Base-by-base conservation (phyloP, 2,329 filamentous ascomycete genomes). In the Pestalotiopsis sp. region DNA sequence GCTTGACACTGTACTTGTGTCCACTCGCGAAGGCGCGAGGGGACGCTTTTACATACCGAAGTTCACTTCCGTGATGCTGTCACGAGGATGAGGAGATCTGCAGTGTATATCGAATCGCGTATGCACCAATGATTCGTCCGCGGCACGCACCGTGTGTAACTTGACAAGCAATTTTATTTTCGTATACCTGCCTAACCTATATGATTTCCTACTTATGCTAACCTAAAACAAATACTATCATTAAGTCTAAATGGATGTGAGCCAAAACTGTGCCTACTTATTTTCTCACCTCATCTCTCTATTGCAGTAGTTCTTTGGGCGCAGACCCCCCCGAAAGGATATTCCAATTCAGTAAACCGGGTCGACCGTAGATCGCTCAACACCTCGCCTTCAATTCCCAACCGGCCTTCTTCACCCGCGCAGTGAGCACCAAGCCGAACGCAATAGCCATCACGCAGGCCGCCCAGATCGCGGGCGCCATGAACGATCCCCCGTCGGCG, bases 401-500 rank as follows among this genome's bases (percentile, higher is more conserved):
- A 2, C 76, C 75, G 6, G 64, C 74, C 49, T 67, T 72, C 12
- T 73, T 69, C 2, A 77, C 20, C 31, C 75, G 74, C 5, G 73
- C 71, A 11, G 68, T 60, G 7, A 67, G 59, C 7, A 78, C 72
- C 20, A 79, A 60, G 0, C 72, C 31, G 2, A 73, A 75, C 2
- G 74, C 75, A 1, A 80, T 23, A 0, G 76, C 62, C n/a, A 75
- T 78, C 27, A 76, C 75, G 4, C 71, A 58, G 0, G 75, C 79
- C 1, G 79, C 80, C 80, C 80, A 82, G 1, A 75, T 73, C 64
- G 80, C 78, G 1, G 79, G 74, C 1, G 71, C 75, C 0, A 65
- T 72, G 41, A 76, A 78, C 1, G 70, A 71, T 0, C 77, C 77
- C 20, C 74, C 76, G 0, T 69, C 74, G 1, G 73, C 72, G 0